Evolutionary conservation across 2,329 filamentous ascomycete species (phyloP), one percentile per base, ranked within the genome.

Genomic region (Madurella fahalii): DNA sequence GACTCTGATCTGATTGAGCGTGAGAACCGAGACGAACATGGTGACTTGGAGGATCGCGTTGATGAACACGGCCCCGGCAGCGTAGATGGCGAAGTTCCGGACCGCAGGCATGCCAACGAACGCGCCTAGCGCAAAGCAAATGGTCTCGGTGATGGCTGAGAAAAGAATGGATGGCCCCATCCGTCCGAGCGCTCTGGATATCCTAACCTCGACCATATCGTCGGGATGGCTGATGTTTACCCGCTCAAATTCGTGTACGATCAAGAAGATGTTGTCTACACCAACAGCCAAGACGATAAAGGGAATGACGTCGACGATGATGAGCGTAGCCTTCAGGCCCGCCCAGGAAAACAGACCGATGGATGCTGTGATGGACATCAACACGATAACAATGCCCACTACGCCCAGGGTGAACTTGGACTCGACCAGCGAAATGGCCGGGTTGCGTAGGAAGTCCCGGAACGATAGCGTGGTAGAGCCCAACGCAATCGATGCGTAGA

Each of bases 81-180:
- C 94, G 68, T 99, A 99, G 2, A 93, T 86, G 15, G 94, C 95
- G 72, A 99, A 99, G 71, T 99, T 99, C 59, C 91, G 85, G 42
- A 99, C 95, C 2, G 94, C 94, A 15, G 95, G 94, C 94, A 99
- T 99, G 47, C 92, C 92, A 7, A 96, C 95, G 58, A 94, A 93
- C 41, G 90, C 89, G 12, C 94, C 94, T 11, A 99, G 80, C 1
- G 91, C 87, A 70, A 99, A 99, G 2, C 93, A 92, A 20, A 92
- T 85, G 0, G 93, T 99, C 70, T 99, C 94, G 0, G 93, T 96
- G 34, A 89, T 79, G n/a, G 92, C 93, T 9, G 94, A 97, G 40
- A 99, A 85, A 16, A 99, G 80, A 51, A 99, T 97, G 1, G 93
- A 97, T 2, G 94, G 94, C 0, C 94, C 94, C 85, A 99, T 99